A percentile compares a stretch with the other conserved stretches of the same genome.
phyloP scores from a whole-genome alignment of 1,139 yeast species.

The Wickerhamomyces sp. region DNA sequence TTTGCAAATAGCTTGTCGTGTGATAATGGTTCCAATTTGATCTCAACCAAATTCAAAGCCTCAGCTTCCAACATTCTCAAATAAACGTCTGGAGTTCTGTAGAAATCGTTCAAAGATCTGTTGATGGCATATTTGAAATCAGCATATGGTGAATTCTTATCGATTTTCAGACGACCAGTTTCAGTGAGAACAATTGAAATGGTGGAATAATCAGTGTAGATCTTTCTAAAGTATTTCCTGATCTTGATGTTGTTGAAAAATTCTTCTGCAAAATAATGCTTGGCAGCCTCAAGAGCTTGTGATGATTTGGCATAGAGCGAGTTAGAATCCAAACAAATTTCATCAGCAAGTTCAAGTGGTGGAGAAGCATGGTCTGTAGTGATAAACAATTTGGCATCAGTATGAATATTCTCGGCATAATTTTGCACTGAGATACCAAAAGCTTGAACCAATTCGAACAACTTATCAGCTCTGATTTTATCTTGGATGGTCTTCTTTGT shows the following conservation, averaged over 20 bases:
- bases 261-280: conserved; percentile 73
- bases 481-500: conserved; percentile 63
- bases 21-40: conserved; percentile 39
- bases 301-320: conserved; percentile 54
- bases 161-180: conserved; percentile 80
- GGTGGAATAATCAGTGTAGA: conserved; percentile 62
- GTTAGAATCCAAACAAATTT: conserved; percentile 45
- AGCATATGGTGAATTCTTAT: conserved; percentile 73
- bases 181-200: conserved; percentile 78
- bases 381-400: conserved; percentile 66
- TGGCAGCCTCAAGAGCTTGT: conserved; percentile 68
- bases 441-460: conserved; percentile 65
- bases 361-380: conserved; percentile 56
- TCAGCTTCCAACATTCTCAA: conserved; percentile 93
- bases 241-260: conserved; percentile 77
- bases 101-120: conserved; percentile 70
- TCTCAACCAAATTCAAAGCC: conserved; percentile 46
- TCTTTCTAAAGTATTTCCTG: conserved; percentile 67
- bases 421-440: conserved; percentile 76
- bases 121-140: conserved; percentile 90
- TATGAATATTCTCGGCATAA: conserved; percentile 77
- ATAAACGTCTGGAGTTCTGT: conserved; percentile 70
- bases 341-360: conserved; percentile 62
- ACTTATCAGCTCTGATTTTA: conserved; percentile 61
- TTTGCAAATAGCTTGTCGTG: conserved; percentile 41